Percentiles rank a stretch among this genome's conserved stretches.
These are phyloP conservation scores for Rhododendron ferrugineum DNA, from an alignment of 148 eudicot species.

Conservation along the genomic window DNA sequence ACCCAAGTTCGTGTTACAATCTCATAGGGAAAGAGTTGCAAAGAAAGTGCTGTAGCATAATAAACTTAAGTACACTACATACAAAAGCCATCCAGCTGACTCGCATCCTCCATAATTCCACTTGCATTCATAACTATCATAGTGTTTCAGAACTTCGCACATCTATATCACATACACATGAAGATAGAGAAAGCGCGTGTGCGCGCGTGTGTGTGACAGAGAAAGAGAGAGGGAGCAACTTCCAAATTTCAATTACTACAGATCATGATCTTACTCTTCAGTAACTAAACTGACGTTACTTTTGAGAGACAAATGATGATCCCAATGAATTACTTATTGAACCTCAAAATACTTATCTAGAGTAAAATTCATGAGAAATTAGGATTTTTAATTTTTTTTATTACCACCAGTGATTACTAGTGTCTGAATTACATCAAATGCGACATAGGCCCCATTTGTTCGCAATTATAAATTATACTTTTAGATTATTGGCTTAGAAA, in stretches of 20 bases:
- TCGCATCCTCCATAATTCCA: neutral
- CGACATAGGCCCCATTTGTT: no score
- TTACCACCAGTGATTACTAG: no score
- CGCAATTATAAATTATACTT: no score
- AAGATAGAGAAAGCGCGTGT: no score
- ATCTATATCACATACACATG: neutral
- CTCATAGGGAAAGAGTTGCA: neutral
- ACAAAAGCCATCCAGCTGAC: neutral
- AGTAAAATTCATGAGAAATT: neutral
- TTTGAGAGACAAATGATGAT: neutral
- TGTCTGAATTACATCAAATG: no score
- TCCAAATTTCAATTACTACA: neutral
- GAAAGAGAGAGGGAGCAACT: neutral
- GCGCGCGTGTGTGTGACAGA: no score
- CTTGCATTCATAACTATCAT: neutral
- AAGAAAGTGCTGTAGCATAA: neutral
- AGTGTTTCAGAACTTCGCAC: neutral
- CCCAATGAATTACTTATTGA: neutral
- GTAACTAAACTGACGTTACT: neutral
- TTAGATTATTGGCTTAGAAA: no score
- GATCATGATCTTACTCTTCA: neutral
- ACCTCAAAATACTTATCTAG: neutral
- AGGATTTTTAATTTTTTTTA: no score
- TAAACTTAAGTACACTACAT: neutral
- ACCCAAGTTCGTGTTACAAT: neutral